phyloP scores from a whole-genome alignment of 495 filamentous ascomycete genomes.

The Penicillium simplicissimum region DNA sequence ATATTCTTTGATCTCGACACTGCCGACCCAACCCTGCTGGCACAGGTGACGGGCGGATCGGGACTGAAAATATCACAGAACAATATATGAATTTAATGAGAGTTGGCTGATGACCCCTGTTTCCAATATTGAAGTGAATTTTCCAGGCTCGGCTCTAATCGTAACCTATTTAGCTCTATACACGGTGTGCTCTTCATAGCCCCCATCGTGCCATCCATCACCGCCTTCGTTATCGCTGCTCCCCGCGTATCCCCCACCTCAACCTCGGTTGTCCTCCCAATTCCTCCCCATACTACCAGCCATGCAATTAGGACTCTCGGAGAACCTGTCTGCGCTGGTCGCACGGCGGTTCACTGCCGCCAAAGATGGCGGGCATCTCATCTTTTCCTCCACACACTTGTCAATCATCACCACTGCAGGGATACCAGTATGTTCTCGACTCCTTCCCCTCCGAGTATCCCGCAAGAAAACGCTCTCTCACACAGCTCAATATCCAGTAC shows the following conservation, averaged over 20 bases:
- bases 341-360: slow-evolving; percentile 54
- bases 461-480: not conserved
- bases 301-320: slow-evolving; percentile 46
- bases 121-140: not conserved
- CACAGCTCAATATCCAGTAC: slow-evolving; percentile 51
- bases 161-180: too few species aligned
- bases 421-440: slow-evolving; percentile 56
- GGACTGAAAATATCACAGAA: slow-evolving; percentile 10
- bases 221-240: slow-evolving; percentile 9
- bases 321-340: slow-evolving; percentile 55
- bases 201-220: not conserved
- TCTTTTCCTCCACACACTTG: slow-evolving; percentile 62
- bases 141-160: too few species aligned
- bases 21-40: slow-evolving; percentile 14
- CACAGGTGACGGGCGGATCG: slow-evolving; percentile 8
- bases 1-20: not conserved
- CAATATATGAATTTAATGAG: slow-evolving; percentile 10
- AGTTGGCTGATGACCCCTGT: slow-evolving; percentile 3
- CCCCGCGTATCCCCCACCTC: slow-evolving; percentile 14
- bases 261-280: slow-evolving; percentile 10
- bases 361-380: slow-evolving; percentile 52
- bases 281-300: slow-evolving; percentile 6
- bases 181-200: too few species aligned
- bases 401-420: slow-evolving; percentile 53
- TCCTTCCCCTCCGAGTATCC: not conserved